A percentile compares a stretch with the other conserved stretches of the same genome.
These are phyloP conservation scores for Collybia sp. DNA, from an alignment of 768 basidiomycete species.

Conservation along the genomic window DNA sequence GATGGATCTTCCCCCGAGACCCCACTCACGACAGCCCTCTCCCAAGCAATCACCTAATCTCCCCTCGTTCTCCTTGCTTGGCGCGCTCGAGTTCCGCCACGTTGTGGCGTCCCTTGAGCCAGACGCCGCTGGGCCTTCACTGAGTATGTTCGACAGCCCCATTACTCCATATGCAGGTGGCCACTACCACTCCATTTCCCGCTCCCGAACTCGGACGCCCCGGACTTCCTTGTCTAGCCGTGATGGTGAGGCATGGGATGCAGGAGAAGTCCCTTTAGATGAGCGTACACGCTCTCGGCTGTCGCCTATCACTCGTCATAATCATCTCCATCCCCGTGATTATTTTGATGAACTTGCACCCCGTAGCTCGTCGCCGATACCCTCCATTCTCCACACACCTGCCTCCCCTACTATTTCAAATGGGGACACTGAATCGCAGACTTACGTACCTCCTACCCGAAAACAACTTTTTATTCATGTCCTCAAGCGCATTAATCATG, in stretches of 20 bases:
- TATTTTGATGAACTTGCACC: constrained; percentile 10
- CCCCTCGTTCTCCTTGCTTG: constrained; percentile 87
- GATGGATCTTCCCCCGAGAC: constrained; percentile 30
- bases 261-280: constrained; percentile 41
- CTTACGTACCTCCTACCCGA: constrained; percentile 33
- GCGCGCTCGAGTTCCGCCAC: constrained; percentile 93
- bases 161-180: constrained; percentile 71
- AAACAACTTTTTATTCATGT: constrained; percentile 32
- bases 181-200: constrained; percentile 51
- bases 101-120: constrained; percentile 78
- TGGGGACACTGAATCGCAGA: constrained; percentile 39
- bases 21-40: constrained; percentile 48
- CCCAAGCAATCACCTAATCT: constrained; percentile 46
- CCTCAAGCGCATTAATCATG: constrained; percentile 43
- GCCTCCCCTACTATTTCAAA: constrained; percentile 38
- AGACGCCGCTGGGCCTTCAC: constrained; percentile 55
- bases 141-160: constrained; percentile 62
- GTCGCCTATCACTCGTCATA: constrained; percentile 12
- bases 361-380: constrained; percentile 28
- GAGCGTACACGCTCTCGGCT: constrained; percentile 33
- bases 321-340: constrained; percentile 7
- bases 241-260: constrained; percentile 45
- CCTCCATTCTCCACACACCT: constrained; percentile 55
- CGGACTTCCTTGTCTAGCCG: constrained; percentile 21
- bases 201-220: constrained; percentile 17